Evolutionary conservation across 257 asterid genomes (phyloP).

Genomic region (Solanum chilense): DNA sequence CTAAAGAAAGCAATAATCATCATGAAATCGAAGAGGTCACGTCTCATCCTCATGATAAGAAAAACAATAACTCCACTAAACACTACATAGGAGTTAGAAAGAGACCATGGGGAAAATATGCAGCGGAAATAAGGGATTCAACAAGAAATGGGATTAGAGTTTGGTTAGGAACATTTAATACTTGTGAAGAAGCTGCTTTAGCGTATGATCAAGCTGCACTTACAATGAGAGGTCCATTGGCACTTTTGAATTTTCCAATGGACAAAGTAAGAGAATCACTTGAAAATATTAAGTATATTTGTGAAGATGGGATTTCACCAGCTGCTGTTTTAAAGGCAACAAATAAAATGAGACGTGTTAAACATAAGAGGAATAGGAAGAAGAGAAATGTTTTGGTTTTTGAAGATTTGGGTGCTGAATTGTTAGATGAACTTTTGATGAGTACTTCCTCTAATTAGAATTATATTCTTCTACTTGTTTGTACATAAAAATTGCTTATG

Average conservation of each 20-base stretch:
- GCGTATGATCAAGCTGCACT: constrained; percentile 33
- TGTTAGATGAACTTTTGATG: constrained; percentile 15
- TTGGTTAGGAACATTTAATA: constrained; percentile 28
- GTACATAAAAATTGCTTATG: neutral
- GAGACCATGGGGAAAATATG: constrained; percentile 30
- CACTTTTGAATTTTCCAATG: constrained; percentile 15
- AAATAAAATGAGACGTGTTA: constrained; percentile 8
- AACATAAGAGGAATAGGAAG: neutral
- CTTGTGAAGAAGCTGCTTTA: constrained; percentile 21
- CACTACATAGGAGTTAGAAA: constrained; percentile 20
- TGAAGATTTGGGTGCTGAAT: constrained; percentile 27
- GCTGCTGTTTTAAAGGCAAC: constrained; percentile 18
- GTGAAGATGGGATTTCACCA: constrained; percentile 19
- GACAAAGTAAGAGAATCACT: constrained; percentile 19
- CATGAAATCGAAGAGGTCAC: neutral
- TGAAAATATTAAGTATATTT: neutral
- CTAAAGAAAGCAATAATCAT: neutral
- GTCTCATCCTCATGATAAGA: neutral
- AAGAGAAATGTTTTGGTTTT: constrained; percentile 7
- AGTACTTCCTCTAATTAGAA: neutral
- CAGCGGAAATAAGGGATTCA: constrained; percentile 34
- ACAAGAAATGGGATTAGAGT: constrained; percentile 30
- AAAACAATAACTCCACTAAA: neutral
- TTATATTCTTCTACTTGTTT: neutral
- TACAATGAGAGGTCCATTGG: constrained; percentile 14